A percentile compares a stretch with the other conserved stretches of the same genome.
phyloP scores from a whole-genome alignment of 2,329 filamentous ascomycete species.

The Aspergillus glaucus region DNA sequence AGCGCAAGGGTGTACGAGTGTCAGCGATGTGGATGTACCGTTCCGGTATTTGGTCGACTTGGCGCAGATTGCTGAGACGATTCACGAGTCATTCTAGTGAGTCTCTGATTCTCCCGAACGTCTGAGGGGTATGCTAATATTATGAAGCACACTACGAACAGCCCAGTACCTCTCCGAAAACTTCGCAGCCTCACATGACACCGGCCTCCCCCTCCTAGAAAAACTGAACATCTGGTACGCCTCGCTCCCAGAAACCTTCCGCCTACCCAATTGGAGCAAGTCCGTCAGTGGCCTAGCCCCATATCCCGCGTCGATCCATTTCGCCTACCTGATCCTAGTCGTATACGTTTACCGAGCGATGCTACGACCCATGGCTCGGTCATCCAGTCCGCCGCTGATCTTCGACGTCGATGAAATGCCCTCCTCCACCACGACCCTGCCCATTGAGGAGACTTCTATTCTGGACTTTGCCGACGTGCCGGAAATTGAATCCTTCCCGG shows the following conservation, averaged over 20 bases:
- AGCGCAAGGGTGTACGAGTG: conserved; percentile 2
- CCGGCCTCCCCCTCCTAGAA: conserved; percentile 21
- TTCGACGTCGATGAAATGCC: conserved; percentile 23
- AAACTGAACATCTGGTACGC: conserved; percentile 26
- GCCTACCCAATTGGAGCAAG: conserved; percentile 22
- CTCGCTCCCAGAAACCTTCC: conserved; percentile 23
- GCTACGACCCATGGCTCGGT: conserved; percentile 25
- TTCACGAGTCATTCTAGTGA: conserved; percentile 28
- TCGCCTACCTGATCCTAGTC: conserved; percentile 31
- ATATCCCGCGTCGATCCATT: conserved; percentile 24
- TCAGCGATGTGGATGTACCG: conserved; percentile 18
- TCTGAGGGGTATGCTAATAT: background rate
- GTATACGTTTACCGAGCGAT: conserved; percentile 31
- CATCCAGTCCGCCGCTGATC: conserved; percentile 20
- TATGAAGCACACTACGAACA: conserved; percentile 21
- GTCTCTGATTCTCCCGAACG: conserved; percentile 3
- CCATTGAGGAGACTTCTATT: conserved; percentile 14
- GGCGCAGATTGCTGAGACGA: conserved; percentile 24
- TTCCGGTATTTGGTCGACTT: conserved; percentile 23
- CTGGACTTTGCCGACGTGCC: conserved; percentile 19
- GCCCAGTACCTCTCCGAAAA: conserved; percentile 24
- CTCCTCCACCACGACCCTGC: conserved; percentile 6
- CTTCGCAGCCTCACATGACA: conserved; percentile 23
- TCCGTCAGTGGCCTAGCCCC: conserved; percentile 17
- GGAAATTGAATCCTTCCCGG: conserved; percentile 18